Evolutionary conservation across 352 stramenopile genomes (phyloP).

Genomic region (Albugo candida): DNA sequence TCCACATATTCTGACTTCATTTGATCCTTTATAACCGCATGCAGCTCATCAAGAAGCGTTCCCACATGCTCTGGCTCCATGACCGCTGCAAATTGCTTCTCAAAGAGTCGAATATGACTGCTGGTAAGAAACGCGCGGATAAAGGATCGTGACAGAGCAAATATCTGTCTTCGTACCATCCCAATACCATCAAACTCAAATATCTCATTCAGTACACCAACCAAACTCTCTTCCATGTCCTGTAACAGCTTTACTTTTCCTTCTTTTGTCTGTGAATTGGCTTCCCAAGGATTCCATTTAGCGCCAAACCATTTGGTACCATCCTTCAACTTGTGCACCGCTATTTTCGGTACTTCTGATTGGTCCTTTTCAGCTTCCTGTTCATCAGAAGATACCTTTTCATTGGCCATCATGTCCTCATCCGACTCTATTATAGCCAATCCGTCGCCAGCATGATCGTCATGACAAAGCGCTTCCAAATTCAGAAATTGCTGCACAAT

Average conservation of each 20-base stretch:
- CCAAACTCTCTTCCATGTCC: slow-evolving; percentile 60
- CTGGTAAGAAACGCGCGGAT: slow-evolving; percentile 62
- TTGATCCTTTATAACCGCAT: slow-evolving; percentile 29
- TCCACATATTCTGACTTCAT: not conserved
- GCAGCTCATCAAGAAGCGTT: slow-evolving; percentile 24
- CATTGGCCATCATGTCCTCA: too few relatives aligned
- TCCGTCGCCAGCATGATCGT: too few relatives aligned
- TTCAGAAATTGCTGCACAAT: slow-evolving; percentile 49
- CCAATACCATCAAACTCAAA: slow-evolving; percentile 78
- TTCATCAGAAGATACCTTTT: too few relatives aligned
- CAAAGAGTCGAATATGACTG: slow-evolving; percentile 66
- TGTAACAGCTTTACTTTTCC: slow-evolving; percentile 68
- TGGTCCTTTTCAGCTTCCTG: too few relatives aligned
- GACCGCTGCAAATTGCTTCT: slow-evolving; percentile 61
- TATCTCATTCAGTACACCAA: slow-evolving; percentile 48
- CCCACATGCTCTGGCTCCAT: slow-evolving; percentile 50
- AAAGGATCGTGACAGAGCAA: slow-evolving; percentile 60
- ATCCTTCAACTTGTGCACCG: slow-evolving; percentile 25
- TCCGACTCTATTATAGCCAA: too few relatives aligned
- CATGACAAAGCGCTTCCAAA: too few relatives aligned
- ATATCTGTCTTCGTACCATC: slow-evolving; percentile 63
- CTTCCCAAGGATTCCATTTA: slow-evolving; percentile 34
- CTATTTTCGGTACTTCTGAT: not conserved
- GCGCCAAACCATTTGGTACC: slow-evolving; percentile 44
- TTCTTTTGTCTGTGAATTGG: slow-evolving; percentile 31